Base-by-base conservation (phyloP, 495 filamentous ascomycete species). In the Trichoderma reesei region DNA sequence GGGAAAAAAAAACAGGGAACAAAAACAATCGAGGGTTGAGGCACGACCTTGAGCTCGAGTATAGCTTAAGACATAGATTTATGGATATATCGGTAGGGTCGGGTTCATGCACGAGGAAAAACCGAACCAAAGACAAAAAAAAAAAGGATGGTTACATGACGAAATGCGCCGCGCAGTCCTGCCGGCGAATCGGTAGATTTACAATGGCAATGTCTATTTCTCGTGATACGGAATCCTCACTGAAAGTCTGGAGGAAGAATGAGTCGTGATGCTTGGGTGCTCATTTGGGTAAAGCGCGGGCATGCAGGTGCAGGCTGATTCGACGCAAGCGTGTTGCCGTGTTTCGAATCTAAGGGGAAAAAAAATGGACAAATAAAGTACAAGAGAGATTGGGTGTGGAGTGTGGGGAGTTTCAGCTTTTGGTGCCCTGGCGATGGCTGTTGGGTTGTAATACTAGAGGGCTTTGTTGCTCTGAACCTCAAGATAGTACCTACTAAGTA, bases 361-460 rank as follows among this genome's bases (percentile, higher is more conserved):
- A 36, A 11, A 1, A 34, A 8, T 4, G 11, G 46, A 7, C 5
- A 31, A 26, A 54, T 9, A 46, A 18, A 46, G n/a, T 14, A n/a
- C n/a, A n/a, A 46, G 7, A 14, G 42, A 46, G 38, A 39, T 39
- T 46, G 42, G 42, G 46, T 26, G 51, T 16, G 20, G 26, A 56
- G 31, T 20, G 51, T 31, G 51, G 51, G 51, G 20, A 33, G 51
- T 56, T 56, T 56, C 51, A 56, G 51, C 51, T 48, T 48, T 48
- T 9, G 44, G 44, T 26, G 20, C 44, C 14, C 20, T 48, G 44
- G 44, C 44, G 38, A 39, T 39, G 38, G 38, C 38, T 39, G 26
- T 26, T 26, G 26, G 38, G 38, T 39, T 39, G 6, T 39, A 10
- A 39, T 39, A 5, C 37, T 39, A n/a, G n/a, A n/a, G n/a, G n/a